Evolutionary conservation across 1,139 yeast genomes (phyloP), one percentile per base, ranked within the genome.

Genomic region (Geotrichum citri-aurantii): DNA sequence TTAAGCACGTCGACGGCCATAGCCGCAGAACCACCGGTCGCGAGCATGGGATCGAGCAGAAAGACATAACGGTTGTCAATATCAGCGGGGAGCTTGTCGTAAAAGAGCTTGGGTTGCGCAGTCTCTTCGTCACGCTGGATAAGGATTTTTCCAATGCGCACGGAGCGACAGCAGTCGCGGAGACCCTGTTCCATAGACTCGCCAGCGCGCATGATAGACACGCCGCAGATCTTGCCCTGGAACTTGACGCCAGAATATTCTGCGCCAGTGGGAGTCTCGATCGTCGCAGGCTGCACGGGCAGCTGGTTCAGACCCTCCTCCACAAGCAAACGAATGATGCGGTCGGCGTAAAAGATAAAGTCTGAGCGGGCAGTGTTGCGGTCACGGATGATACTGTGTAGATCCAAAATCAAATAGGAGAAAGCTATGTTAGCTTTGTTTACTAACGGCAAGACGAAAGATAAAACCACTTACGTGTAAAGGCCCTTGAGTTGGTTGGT

Each of bases 131-230:
- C 98, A 73, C 99, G 82, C 78, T 93, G 99, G 67, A 93, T 93
- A 71, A 93, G 79, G 65, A 93, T 93, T 78, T 93, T 93, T 58
- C 99, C 99, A 63, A 93, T 88, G 71, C 98, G 81, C 50, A 93
- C 99, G 8, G 96, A 87, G 66, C 99, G 81, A 73, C 98, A 91
- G 75, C 98, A 89, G 63, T 92, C 98, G 71, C 99, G 83, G 64
- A 93, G 79, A 24, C 98, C 99, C 80, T 90, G 95, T 74, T 93
- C 99, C 99, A 93, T 93, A 50, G 95, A 86, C 75, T 93, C 99
- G 64, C 99, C 99, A 7, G 99, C 99, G 70, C 99, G 81, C 69
- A 93, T 95, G 69, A 93, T 93, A 21, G 97, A 89, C 40, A 93
- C 99, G 63, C 99, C 99, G 73, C 98, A 93, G 62, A 93, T 92